A percentile compares a stretch with the other conserved stretches of the same genome.
These are phyloP conservation scores for Melampsora abietis-canadensis DNA, from an alignment of 1,284 basidiomycete species.

Conservation along the genomic window DNA sequence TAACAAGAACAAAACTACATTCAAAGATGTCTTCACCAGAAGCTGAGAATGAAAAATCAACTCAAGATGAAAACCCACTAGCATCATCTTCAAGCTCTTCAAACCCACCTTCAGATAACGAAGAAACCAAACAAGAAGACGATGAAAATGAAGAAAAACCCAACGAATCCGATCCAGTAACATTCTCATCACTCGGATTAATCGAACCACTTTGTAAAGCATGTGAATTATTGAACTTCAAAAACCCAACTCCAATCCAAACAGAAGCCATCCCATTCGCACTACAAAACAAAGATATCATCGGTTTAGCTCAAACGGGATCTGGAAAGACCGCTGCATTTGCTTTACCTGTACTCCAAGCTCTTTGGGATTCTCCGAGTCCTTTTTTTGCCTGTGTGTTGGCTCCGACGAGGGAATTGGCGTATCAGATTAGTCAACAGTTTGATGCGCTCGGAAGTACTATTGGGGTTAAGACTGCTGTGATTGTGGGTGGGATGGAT, in stretches of 20 bases:
- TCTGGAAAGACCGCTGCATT: constrained; percentile 98
- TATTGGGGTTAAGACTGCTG: constrained; percentile 87
- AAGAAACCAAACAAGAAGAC: neutral
- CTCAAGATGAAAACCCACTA: neutral
- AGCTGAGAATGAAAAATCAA: neutral
- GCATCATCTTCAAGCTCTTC: neutral
- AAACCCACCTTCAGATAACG: neutral
- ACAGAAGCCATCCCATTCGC: constrained; percentile 83
- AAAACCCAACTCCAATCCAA: constrained; percentile 87
- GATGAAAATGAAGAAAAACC: constrained; percentile 8
- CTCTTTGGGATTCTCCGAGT: constrained; percentile 91
- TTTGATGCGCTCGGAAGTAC: constrained; percentile 86
- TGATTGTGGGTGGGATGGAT: constrained; percentile 93
- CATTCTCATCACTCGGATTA: constrained; percentile 69
- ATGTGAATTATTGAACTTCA: constrained; percentile 77
- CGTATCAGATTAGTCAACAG: constrained; percentile 97
- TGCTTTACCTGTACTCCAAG: constrained; percentile 90
- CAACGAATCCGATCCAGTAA: constrained; percentile 42
- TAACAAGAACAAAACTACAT: too few species aligned
- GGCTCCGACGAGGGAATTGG: constrained; percentile 92
- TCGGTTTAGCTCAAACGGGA: constrained; percentile 94
- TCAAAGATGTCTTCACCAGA: too few species aligned
- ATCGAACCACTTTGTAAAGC: constrained; percentile 85
- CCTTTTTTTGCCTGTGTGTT: constrained; percentile 90
- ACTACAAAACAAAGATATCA: constrained; percentile 86